Base-by-base conservation (phyloP, 2,329 filamentous ascomycete species). In the Penicillium sp. region DNA sequence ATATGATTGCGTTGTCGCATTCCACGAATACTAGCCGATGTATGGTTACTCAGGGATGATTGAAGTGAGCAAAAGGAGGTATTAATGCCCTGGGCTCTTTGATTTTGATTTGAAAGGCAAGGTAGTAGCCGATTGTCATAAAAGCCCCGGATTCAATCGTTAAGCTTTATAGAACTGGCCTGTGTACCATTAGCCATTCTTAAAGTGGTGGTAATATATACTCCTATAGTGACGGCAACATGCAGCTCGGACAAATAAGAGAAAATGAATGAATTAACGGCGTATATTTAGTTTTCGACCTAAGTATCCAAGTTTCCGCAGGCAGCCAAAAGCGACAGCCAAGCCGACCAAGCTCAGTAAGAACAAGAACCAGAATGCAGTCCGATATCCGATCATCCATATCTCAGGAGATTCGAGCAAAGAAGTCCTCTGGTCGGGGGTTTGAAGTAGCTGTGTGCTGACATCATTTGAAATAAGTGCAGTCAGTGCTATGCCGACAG, bases 311-410 rank as follows among this genome's bases (percentile, higher is more conserved):
- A 49, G 38, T 12, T 44, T 49, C 24, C 40, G 40, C 15, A 52
- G 39, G 15, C 28, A 48, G 10, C 39, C 10, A 31, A 43, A 3
- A 29, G 45, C 44, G 7, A 52, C 22, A 4, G n/a, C 39, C 28
- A 49, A 33, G 3, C 34, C 26, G 5, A 34, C 24, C 19, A 49
- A 15, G 29, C 38, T 52, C 7, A 52, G 9, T 5, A 28, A 22
- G 15, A 49, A 42, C 17, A 52, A 43, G 15, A 52, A 49, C n/a
- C 31, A 48, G 15, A 52, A 52, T 24, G 49, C 34, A 19, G 28
- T n/a, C 22, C 34, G 45, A 44, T 48, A 51, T 2, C 49, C 49
- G 5, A n/a, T 24, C 39, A 51, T 51, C 24, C 38, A 48, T 24
- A 13, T 24, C 4, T 26, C 34, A 17, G 45, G 28, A 12, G 34